Percentiles rank a stretch among this genome's conserved stretches.
These are phyloP conservation scores for Aschersonia sp. DNA, from an alignment of 2,329 filamentous ascomycete species.

Conservation along the genomic window DNA sequence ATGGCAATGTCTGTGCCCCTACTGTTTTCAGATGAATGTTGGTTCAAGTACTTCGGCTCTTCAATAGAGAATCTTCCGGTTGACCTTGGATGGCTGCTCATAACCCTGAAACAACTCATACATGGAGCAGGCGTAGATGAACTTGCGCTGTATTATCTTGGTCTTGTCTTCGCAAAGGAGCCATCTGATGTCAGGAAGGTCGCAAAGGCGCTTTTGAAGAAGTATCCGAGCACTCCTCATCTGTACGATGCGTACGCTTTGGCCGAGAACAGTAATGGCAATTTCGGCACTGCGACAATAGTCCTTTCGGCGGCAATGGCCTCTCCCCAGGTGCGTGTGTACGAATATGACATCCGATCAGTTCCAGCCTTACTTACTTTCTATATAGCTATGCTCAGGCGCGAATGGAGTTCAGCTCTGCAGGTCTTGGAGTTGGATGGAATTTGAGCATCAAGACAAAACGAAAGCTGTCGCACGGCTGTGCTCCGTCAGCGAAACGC, in stretches of 20 bases:
- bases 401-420: conserved; percentile 28
- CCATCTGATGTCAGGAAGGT: conserved; percentile 46
- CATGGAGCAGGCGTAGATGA: conserved; percentile 17
- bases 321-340: conserved; percentile 15
- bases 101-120: conserved; percentile 43
- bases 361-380: conserved; percentile 1
- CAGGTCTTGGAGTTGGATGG: conserved; percentile 53
- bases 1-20: conserved; percentile 30
- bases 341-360: background rate
- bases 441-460: conserved; percentile 29
- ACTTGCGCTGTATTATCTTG: conserved; percentile 56
- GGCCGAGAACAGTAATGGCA: conserved; percentile 48
- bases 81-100: conserved; percentile 33
- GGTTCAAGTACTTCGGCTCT: conserved; percentile 28
- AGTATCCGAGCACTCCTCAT: conserved; percentile 43
- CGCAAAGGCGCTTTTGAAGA: conserved; percentile 62
- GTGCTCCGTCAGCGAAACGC: conserved; percentile 21
- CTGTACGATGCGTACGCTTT: conserved; percentile 72
- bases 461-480: conserved; percentile 21
- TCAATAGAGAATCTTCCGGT: conserved; percentile 11
- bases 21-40: conserved; percentile 31
- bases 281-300: conserved; percentile 41
- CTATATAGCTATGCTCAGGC: conserved; percentile 6
- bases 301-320: conserved; percentile 52
- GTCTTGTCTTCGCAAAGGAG: conserved; percentile 46